These are phyloP conservation scores for Fusarium sulawesiense DNA, from an alignment of 2,329 filamentous ascomycete genomes.

Conservation along the genomic window DNA sequence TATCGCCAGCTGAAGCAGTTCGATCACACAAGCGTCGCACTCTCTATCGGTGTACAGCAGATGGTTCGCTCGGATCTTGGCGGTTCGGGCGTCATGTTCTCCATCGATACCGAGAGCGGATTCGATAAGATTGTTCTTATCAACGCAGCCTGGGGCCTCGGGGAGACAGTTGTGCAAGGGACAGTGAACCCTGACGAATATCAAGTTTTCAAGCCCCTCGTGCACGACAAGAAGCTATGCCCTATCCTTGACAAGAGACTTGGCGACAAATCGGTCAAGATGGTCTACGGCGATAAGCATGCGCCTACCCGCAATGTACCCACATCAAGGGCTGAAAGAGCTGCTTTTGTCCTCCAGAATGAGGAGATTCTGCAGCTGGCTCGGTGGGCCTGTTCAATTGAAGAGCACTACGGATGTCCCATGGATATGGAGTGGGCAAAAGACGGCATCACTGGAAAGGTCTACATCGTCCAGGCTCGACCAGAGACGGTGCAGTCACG, in stretches of 20 bases:
- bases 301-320: conserved; percentile 51
- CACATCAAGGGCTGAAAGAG: conserved; percentile 51
- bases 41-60: conserved; percentile 47
- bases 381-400: conserved; percentile 52
- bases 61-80: conserved; percentile 51
- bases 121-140: conserved; percentile 55
- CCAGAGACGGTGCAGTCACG: conserved; percentile 54
- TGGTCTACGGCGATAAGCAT: conserved; percentile 49
- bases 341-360: conserved; percentile 49
- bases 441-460: conserved; percentile 45
- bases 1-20: conserved; percentile 48
- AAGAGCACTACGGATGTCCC: conserved; percentile 50
- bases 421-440: conserved; percentile 57
- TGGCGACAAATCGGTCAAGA: conserved; percentile 51
- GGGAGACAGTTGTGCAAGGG: conserved; percentile 54
- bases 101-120: conserved; percentile 54
- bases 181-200: conserved; percentile 55
- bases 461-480: conserved; percentile 53
- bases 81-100: conserved; percentile 55
- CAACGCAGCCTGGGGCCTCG: conserved; percentile 52
- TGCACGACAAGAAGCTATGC: conserved; percentile 39
- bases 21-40: conserved; percentile 44
- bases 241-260: conserved; percentile 52
- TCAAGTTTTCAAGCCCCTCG: conserved; percentile 53
- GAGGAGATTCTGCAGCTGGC: conserved; percentile 51